These are phyloP conservation scores for Begonia loranthoides DNA, from an alignment of 306 rosid genomes.

Conservation along the genomic window DNA sequence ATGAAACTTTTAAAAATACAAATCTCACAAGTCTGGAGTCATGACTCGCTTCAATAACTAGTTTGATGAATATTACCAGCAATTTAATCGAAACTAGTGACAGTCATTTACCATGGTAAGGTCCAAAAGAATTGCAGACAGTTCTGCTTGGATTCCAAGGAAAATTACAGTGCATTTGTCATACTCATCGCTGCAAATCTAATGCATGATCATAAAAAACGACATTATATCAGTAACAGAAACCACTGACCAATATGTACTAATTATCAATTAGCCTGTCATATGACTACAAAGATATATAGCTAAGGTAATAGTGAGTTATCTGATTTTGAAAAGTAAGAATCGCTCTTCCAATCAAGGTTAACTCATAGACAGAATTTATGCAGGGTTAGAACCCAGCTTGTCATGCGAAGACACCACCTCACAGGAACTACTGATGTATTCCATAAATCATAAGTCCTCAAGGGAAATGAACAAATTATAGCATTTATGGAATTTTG, in stretches of 20 bases:
- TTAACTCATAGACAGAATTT: neutral
- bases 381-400: neutral
- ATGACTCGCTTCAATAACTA: neutral
- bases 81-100: too few species aligned
- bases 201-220: constrained; percentile 14
- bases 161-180: constrained; percentile 59
- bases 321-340: neutral
- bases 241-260: neutral
- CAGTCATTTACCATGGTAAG: constrained; percentile 61
- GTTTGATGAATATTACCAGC: neutral
- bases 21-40: neutral
- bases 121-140: constrained; percentile 71
- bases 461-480: neutral
- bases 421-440: neutral
- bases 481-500: neutral
- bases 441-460: neutral
- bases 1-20: too few species aligned
- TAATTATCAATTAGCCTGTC: neutral
- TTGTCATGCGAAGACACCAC: neutral
- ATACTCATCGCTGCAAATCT: constrained; percentile 88
- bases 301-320: neutral
- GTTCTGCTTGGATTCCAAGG: constrained; percentile 80
- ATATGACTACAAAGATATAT: neutral
- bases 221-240: constrained; percentile 3
- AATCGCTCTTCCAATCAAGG: neutral